Conservation (phyloP, 1,139 yeast species). For the Scheffersomyces titani region DNA sequence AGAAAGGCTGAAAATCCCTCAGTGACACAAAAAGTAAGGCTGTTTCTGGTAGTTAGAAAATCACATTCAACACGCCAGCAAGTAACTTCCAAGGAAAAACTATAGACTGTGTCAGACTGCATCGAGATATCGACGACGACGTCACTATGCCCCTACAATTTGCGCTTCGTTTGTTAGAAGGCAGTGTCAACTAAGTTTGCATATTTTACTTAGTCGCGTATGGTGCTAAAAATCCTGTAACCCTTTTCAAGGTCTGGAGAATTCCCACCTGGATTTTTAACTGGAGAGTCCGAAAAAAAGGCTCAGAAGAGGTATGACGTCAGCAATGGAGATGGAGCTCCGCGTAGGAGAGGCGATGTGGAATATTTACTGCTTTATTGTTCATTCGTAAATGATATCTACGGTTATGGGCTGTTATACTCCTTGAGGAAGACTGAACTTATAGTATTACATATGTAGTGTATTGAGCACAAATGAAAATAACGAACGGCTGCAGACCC, state of each 20-base stretch:
- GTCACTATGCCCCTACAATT: not conserved
- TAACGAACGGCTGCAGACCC: no score
- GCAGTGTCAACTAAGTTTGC: not conserved
- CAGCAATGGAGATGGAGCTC: not conserved
- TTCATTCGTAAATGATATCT: not conserved
- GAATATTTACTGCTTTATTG: not conserved
- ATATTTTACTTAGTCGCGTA: not conserved
- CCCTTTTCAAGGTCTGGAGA: not conserved
- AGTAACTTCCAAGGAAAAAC: not conserved
- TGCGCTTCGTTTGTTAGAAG: not conserved
- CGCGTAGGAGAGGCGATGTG: not conserved
- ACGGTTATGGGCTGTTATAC: not conserved
- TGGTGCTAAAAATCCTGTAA: not conserved
- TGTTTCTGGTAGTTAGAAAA: not conserved
- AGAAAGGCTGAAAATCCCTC: slow-evolving; percentile 1
- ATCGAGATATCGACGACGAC: not conserved
- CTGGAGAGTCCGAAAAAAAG: not conserved
- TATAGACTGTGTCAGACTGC: not conserved
- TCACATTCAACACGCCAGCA: not conserved
- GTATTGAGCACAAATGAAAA: not conserved
- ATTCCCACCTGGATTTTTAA: not conserved
- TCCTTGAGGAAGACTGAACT: not conserved
- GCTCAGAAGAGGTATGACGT: not conserved
- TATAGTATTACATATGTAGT: not conserved
- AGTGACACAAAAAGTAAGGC: not conserved